Conservation (phyloP, 108 stramenopile species). For the Fragilaria crotonensis region DNA sequence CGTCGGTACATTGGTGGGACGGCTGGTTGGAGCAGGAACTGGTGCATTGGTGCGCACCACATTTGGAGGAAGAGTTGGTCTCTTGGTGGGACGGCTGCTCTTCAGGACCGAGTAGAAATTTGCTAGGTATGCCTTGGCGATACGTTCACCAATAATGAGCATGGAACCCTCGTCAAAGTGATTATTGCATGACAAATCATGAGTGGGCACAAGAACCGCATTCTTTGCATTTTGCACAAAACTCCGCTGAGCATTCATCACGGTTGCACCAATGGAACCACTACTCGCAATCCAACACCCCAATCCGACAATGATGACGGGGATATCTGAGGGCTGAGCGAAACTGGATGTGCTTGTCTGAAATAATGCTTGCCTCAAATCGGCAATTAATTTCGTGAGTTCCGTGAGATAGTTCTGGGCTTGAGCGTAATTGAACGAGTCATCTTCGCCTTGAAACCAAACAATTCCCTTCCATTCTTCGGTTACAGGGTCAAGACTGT, state of each 20-base stretch:
- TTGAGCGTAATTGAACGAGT: not conserved
- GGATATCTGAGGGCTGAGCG: slow-evolving; percentile 4
- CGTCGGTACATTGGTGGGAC: no score
- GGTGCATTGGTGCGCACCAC: no score
- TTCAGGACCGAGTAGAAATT: no score
- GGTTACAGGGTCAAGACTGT: not conserved
- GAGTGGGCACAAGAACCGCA: not conserved
- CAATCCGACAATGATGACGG: slow-evolving; percentile 9
- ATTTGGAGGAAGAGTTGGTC: no score
- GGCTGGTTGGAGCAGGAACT: no score
- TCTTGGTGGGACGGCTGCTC: no score
- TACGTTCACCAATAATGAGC: slow-evolving; percentile 11
- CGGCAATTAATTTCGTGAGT: not conserved
- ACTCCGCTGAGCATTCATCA: slow-evolving; percentile 1
- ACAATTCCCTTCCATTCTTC: slow-evolving; percentile 4
- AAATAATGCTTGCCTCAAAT: not conserved
- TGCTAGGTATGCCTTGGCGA: not conserved
- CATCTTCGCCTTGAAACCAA: slow-evolving; percentile 12
- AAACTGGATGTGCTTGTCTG: not conserved
- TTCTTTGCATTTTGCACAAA: not conserved
- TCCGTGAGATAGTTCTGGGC: slow-evolving; percentile 2
- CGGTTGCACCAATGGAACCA: not conserved
- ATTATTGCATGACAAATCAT: not conserved
- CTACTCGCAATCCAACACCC: not conserved
- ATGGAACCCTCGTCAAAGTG: slow-evolving; percentile 7